phyloP scores from a whole-genome alignment of 371 early-diverging fungal species.

The Lichtheimia hyalospora region DNA sequence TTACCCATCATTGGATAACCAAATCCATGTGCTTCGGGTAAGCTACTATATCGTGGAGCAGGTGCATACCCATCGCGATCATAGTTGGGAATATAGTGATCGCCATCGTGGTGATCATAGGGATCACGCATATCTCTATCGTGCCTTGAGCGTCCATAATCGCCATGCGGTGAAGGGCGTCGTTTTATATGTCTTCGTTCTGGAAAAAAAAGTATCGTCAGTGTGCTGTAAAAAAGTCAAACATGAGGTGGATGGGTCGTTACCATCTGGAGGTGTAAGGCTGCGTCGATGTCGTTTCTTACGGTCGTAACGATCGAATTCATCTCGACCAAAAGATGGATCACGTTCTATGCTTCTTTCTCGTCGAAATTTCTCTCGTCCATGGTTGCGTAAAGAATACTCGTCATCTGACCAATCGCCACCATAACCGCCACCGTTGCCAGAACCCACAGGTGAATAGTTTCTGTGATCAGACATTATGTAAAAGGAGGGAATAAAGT shows the following conservation, averaged over 20 bases:
- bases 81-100: conserved; percentile 85
- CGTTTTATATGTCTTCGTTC: conserved; percentile 55
- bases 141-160: conserved; percentile 2
- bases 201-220: conserved; percentile 7
- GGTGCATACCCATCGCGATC: conserved; percentile 77
- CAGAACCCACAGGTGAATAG: conserved; percentile 17
- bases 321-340: conserved; percentile 49
- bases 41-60: conserved; percentile 56
- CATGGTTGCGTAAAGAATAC: conserved; percentile 41
- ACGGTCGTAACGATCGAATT: conserved; percentile 52
- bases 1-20: conserved; percentile 11
- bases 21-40: conserved; percentile 25
- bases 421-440: conserved; percentile 2
- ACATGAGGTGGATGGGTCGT: background rate
- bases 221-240: background rate
- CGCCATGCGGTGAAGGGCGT: conserved; percentile 45
- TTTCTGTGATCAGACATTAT: conserved; percentile 27
- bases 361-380: conserved; percentile 71
- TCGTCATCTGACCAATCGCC: conserved; percentile 62
- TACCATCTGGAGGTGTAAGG: conserved; percentile 54
- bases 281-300: conserved; percentile 44
- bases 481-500: background rate
- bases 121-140: conserved; percentile 17
- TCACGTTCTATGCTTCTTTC: conserved; percentile 73
- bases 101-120: conserved; percentile 51